Conservation (phyloP, 495 filamentous ascomycete genomes). For the Trichoderma gamsii region DNA sequence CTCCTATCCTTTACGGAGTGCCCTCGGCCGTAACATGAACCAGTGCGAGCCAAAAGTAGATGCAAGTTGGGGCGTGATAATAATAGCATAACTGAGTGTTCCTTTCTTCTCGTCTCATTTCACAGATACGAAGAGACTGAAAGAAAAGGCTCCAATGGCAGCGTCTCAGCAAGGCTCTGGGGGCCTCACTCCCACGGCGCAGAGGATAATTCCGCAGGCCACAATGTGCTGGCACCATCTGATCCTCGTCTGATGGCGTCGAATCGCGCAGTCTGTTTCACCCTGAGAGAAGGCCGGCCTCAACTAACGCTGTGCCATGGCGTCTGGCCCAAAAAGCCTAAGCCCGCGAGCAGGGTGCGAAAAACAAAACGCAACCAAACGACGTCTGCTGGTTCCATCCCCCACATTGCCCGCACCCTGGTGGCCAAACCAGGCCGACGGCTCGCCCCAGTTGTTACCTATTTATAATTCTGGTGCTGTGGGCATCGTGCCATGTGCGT, state of each 20-base stretch:
- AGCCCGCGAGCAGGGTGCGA: not conserved
- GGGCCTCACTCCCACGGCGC: no score
- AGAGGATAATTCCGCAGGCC: not conserved
- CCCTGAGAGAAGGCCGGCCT: not conserved
- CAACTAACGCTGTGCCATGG: no score
- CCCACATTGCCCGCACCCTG: conserved; percentile 1
- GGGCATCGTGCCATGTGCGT: conserved; percentile 14
- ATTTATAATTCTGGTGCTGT: conserved; percentile 2
- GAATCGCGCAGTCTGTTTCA: conserved; percentile 4
- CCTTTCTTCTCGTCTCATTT: no score
- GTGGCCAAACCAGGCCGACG: conserved; percentile 7
- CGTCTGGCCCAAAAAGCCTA: not conserved
- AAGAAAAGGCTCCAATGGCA: no score
- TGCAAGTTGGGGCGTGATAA: no score
- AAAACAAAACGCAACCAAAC: not conserved
- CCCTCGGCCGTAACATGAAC: no score
- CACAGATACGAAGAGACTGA: no score
- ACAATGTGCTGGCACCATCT: conserved; percentile 12
- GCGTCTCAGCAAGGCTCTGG: no score
- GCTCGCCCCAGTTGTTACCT: conserved; percentile 13
- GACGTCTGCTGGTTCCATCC: conserved; percentile 2
- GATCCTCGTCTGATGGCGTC: not conserved
- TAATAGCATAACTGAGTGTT: no score
- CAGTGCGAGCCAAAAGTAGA: no score
- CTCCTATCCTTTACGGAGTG: not conserved